Evolutionary conservation across 441 rosid species (phyloP).

Genomic region (Erodium trifolium): DNA sequence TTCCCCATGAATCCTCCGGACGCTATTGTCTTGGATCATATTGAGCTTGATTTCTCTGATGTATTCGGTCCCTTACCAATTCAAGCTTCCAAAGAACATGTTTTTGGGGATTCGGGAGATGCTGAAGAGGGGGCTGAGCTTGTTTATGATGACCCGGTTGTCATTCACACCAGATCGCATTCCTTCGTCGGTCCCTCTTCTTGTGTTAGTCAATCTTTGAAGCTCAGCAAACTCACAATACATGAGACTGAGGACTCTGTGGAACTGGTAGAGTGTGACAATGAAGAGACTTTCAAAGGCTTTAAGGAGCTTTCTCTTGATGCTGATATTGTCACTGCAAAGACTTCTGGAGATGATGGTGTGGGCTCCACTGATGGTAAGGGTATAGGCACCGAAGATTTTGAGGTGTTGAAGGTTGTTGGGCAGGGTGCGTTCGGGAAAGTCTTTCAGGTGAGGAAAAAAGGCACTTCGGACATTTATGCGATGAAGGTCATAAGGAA

Average conservation of each 20-base stretch:
- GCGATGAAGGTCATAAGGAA: conserved; percentile 99
- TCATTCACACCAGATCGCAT: conserved; percentile 69
- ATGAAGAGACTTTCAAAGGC: conserved; percentile 30
- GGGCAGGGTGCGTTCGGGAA: conserved; percentile 96
- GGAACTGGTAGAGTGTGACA: conserved; percentile 37
- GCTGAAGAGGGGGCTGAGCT: conserved; percentile 37
- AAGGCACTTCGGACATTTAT: conserved; percentile 64
- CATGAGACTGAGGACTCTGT: conserved; percentile 41
- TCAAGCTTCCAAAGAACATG: conserved; percentile 33
- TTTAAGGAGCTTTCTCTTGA: conserved; percentile 26
- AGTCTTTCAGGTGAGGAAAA: conserved; percentile 86
- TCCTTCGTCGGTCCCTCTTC: conserved; percentile 82
- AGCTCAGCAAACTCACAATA: conserved; percentile 54
- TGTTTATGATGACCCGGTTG: conserved; percentile 58
- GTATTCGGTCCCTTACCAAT: conserved; percentile 76
- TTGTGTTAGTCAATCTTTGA: conserved; percentile 44
- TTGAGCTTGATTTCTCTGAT: conserved; percentile 82
- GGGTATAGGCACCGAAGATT: conserved; percentile 64
- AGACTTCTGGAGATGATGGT: conserved; percentile 16
- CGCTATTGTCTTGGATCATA: conserved; percentile 37
- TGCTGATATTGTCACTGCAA: conserved; percentile 21
- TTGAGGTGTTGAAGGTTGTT: conserved; percentile 80
- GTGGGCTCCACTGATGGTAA: conserved; percentile 21
- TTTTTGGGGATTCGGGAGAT: conserved; percentile 23
- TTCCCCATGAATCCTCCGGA: conserved; percentile 39